Conservation (phyloP, 2,329 filamentous ascomycete species). For the Diaporthe eres region DNA sequence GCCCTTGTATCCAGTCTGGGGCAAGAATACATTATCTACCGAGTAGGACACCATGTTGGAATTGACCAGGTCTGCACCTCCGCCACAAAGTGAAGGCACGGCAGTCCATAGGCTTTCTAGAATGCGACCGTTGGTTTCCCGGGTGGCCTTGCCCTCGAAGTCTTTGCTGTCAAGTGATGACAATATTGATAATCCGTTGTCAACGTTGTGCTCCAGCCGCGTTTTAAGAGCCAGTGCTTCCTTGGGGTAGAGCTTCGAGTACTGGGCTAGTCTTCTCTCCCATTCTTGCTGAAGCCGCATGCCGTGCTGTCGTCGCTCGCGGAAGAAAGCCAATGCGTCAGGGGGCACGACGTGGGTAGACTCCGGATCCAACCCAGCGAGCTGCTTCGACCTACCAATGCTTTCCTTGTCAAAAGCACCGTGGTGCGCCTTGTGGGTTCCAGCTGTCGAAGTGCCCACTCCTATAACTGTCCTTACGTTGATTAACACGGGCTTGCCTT, state of each 20-base stretch:
- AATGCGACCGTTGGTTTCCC: constrained; percentile 55
- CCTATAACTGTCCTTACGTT: constrained; percentile 72
- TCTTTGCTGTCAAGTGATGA: constrained; percentile 34
- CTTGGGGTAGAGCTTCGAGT: constrained; percentile 59
- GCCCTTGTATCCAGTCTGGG: constrained; percentile 62
- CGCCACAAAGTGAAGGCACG: constrained; percentile 42
- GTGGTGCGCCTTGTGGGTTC: constrained; percentile 69
- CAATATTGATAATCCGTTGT: constrained; percentile 8
- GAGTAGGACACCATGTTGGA: constrained; percentile 62
- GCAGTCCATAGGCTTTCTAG: constrained; percentile 40
- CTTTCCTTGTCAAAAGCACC: constrained; percentile 69
- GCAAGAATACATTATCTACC: constrained; percentile 54
- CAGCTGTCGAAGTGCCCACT: constrained; percentile 62
- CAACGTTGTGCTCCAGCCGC: background rate
- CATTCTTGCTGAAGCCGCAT: constrained; percentile 51
- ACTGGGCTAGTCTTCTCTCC: constrained; percentile 58
- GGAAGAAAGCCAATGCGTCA: constrained; percentile 62
- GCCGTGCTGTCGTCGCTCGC: constrained; percentile 15
- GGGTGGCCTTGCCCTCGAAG: constrained; percentile 44
- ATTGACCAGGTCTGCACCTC: constrained; percentile 60
- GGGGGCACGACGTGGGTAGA: constrained; percentile 58
- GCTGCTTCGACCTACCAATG: constrained; percentile 65
- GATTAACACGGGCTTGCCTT: constrained; percentile 67
- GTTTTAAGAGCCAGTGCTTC: constrained; percentile 46
- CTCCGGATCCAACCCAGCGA: constrained; percentile 60